These are phyloP conservation scores for Auxenochlorella pyrenoidosa DNA, from an alignment of 139 green algal genomes.

Conservation along the genomic window DNA sequence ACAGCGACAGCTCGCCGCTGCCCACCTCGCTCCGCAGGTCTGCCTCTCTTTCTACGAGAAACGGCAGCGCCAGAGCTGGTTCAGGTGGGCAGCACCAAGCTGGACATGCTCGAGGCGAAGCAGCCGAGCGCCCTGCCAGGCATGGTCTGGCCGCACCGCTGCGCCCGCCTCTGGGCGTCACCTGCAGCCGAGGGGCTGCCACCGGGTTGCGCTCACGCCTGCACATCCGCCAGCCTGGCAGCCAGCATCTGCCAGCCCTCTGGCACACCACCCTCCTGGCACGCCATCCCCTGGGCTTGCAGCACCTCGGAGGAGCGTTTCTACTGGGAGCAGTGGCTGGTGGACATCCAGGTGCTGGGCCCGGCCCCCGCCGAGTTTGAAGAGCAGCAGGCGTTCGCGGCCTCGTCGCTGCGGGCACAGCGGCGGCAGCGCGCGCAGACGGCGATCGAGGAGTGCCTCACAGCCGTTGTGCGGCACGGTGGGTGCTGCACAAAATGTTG, in stretches of 20 bases:
- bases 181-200: background rate
- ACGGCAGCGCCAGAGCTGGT: conserved; percentile 69
- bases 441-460: conserved; percentile 64
- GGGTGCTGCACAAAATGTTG: background rate
- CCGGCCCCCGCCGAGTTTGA: conserved; percentile 15
- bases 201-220: too few species aligned
- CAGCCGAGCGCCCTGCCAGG: too few species aligned
- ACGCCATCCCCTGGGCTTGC: background rate
- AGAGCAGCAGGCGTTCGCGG: conserved; percentile 6
- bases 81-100: conserved; percentile 37
- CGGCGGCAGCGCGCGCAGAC: conserved; percentile 57
- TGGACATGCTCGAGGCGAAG: too few species aligned
- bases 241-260: background rate
- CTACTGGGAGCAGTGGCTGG: conserved; percentile 92
- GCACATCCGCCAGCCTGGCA: background rate
- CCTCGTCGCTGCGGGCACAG: conserved; percentile 5
- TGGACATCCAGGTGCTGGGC: background rate
- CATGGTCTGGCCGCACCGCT: too few species aligned
- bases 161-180: too few species aligned
- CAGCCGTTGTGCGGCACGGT: conserved; percentile 54
- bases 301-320: conserved; percentile 77
- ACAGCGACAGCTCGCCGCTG: background rate
- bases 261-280: background rate
- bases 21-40: conserved; percentile 46
- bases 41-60: conserved; percentile 86